These are phyloP conservation scores for Hemileccinum impolitum DNA, from an alignment of 768 basidiomycete genomes.

Conservation along the genomic window DNA sequence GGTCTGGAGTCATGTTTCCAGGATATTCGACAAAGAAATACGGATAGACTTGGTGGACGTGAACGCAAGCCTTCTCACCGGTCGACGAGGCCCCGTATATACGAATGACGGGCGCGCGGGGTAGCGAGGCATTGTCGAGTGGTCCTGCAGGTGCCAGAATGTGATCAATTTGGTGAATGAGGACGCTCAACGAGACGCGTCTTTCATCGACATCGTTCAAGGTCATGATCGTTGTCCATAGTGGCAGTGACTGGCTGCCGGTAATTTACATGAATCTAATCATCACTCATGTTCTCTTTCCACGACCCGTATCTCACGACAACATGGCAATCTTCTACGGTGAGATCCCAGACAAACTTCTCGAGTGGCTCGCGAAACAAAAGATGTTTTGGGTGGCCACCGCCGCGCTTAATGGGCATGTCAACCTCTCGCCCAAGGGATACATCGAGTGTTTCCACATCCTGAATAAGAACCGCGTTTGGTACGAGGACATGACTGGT, in stretches of 20 bases:
- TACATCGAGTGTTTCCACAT: slow-evolving; percentile 59
- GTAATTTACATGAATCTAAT: too few species aligned
- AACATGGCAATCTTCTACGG: slow-evolving; percentile 58
- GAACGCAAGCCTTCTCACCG: slow-evolving; percentile 78
- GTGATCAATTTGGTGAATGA: slow-evolving; percentile 63
- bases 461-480: slow-evolving; percentile 48
- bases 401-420: slow-evolving; percentile 60
- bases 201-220: too few species aligned
- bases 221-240: background rate
- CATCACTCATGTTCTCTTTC: too few species aligned
- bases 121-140: slow-evolving; percentile 61
- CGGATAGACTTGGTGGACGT: slow-evolving; percentile 92
- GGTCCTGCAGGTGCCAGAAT: slow-evolving; percentile 51
- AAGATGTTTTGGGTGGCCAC: slow-evolving; percentile 72
- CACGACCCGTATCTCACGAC: background rate
- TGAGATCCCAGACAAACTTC: slow-evolving; percentile 49
- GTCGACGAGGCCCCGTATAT: slow-evolving; percentile 82
- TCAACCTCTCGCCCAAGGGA: slow-evolving; percentile 71
- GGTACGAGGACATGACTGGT: slow-evolving; percentile 76
- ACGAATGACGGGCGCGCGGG: slow-evolving; percentile 73
- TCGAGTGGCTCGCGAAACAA: slow-evolving; percentile 58
- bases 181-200: slow-evolving; percentile 37
- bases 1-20: slow-evolving; percentile 57
- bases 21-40: slow-evolving; percentile 89
- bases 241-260: background rate